phyloP scores from a whole-genome alignment of 257 asterid species.

The Solanum raphanifolium region DNA sequence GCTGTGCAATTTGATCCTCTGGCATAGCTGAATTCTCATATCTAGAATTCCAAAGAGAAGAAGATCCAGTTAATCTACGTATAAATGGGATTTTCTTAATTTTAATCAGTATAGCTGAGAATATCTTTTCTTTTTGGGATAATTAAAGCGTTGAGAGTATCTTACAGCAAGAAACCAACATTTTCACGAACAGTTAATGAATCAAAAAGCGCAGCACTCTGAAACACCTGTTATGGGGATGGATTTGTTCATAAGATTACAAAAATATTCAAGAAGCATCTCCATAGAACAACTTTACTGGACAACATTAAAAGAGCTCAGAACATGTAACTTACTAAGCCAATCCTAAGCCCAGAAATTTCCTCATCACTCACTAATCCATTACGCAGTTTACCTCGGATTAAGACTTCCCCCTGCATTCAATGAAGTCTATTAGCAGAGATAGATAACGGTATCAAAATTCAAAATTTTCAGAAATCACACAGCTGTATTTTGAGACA shows the following conservation, averaged over 20 bases:
- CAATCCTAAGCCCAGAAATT: conserved; percentile 93
- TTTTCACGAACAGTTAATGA: conserved; percentile 94
- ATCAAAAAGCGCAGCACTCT: conserved; percentile 98
- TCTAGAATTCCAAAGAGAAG: conserved; percentile 25
- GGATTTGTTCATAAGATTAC: conserved; percentile 5
- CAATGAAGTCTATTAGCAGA: conserved; percentile 11
- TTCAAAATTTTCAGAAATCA: neutral
- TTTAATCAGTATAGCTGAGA: neutral
- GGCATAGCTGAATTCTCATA: conserved; percentile 93
- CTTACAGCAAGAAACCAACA: conserved; percentile 96
- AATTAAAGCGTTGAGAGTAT: neutral
- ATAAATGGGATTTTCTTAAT: neutral
- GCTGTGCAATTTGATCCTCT: conserved; percentile 67
- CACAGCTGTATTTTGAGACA: neutral
- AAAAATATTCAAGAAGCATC: conserved; percentile 8
- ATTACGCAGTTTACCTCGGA: conserved; percentile 73
- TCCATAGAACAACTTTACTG: neutral
- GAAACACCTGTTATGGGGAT: conserved; percentile 67
- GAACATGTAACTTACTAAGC: conserved; percentile 58
- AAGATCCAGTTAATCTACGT: neutral
- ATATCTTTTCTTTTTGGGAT: neutral
- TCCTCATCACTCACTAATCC: conserved; percentile 96
- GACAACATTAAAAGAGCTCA: neutral
- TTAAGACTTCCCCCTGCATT: conserved; percentile 84
- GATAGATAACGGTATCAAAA: neutral